Evolutionary conservation across 805 yeast species (phyloP).

Genomic region (Huiozyma sinensis): DNA sequence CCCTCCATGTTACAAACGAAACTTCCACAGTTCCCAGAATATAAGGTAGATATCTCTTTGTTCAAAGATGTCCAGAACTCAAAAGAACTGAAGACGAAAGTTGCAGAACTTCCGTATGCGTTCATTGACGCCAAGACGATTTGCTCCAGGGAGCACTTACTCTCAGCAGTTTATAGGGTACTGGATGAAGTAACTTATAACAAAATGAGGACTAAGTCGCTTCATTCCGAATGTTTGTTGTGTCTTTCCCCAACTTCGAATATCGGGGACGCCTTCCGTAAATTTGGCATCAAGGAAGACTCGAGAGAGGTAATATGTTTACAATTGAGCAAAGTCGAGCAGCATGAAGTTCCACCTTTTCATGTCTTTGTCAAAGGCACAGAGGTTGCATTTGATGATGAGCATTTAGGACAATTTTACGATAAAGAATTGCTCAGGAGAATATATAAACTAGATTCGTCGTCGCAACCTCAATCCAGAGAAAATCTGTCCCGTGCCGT

Average conservation of each 20-base stretch:
- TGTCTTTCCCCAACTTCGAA: conserved; percentile 62
- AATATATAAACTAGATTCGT: conserved; percentile 23
- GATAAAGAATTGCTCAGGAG: conserved; percentile 30
- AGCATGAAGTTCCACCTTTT: conserved; percentile 5
- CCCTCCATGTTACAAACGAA: conserved; percentile 5
- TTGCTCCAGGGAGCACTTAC: conserved; percentile 50
- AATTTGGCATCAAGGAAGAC: conserved; percentile 55
- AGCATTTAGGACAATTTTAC: conserved; percentile 19
- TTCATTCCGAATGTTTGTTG: conserved; percentile 64
- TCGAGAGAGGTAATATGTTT: conserved; percentile 32
- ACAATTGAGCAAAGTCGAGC: conserved; percentile 4
- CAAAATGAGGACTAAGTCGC: conserved; percentile 46
- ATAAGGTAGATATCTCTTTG: conserved; percentile 31
- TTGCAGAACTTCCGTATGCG: conserved; percentile 48
- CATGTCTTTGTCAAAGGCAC: conserved; percentile 26
- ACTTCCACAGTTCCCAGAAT: conserved; percentile 40
- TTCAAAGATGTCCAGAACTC: conserved; percentile 39
- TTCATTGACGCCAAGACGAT: conserved; percentile 52
- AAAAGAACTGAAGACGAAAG: conserved; percentile 30
- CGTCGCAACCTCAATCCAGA: conserved; percentile 12
- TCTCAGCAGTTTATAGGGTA: conserved; percentile 50
- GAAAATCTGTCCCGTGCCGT: conserved; percentile 32
- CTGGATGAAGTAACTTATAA: conserved; percentile 39
- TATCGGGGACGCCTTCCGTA: conserved; percentile 53
- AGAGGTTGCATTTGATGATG: conserved; percentile 27